phyloP scores from a whole-genome alignment of 192 early-diverging fungal genomes.

The Geosiphon pyriformis region DNA sequence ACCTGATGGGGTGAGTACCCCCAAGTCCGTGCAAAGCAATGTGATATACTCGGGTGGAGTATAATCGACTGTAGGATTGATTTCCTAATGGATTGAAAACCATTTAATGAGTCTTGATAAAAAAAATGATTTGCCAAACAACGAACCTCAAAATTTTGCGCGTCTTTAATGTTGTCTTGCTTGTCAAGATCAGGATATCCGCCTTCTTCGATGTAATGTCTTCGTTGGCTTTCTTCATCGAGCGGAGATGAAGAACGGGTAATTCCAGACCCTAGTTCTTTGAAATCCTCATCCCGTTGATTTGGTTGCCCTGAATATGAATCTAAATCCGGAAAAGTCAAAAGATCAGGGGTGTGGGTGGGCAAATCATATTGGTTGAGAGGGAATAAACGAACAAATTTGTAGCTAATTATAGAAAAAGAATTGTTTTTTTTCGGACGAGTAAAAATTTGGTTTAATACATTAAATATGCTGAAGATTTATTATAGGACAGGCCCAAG shows the following conservation, averaged over 20 bases:
- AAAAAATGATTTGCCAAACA: slow-evolving; percentile 24
- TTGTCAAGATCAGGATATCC: slow-evolving; percentile 7
- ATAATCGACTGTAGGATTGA: slow-evolving; percentile 85
- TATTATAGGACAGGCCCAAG: not conserved
- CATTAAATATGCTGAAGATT: not conserved
- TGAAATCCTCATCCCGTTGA: too few relatives aligned
- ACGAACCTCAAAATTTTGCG: slow-evolving; percentile 27
- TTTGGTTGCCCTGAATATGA: slow-evolving; percentile 5
- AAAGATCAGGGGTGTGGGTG: slow-evolving; percentile 58
- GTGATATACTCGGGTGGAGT: slow-evolving; percentile 90
- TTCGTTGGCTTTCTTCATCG: slow-evolving; percentile 19
- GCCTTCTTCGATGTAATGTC: slow-evolving; percentile 23
- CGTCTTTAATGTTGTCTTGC: slow-evolving; percentile 5
- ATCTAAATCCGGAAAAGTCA: slow-evolving; percentile 57
- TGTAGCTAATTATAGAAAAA: slow-evolving; percentile 58
- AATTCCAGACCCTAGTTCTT: too few relatives aligned
- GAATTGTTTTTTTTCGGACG: too few relatives aligned
- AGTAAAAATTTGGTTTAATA: too few relatives aligned
- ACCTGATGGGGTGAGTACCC: slow-evolving; percentile 85
- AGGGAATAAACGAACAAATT: slow-evolving; percentile 94
- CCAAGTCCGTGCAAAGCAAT: slow-evolving; percentile 80
- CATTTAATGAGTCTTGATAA: slow-evolving; percentile 1
- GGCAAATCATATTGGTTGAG: slow-evolving; percentile 94
- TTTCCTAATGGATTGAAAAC: slow-evolving; percentile 30
- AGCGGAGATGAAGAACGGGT: not conserved